Evolutionary conservation across 1,139 yeast genomes (phyloP).

Genomic region (Magnusiomyces fungicola): DNA sequence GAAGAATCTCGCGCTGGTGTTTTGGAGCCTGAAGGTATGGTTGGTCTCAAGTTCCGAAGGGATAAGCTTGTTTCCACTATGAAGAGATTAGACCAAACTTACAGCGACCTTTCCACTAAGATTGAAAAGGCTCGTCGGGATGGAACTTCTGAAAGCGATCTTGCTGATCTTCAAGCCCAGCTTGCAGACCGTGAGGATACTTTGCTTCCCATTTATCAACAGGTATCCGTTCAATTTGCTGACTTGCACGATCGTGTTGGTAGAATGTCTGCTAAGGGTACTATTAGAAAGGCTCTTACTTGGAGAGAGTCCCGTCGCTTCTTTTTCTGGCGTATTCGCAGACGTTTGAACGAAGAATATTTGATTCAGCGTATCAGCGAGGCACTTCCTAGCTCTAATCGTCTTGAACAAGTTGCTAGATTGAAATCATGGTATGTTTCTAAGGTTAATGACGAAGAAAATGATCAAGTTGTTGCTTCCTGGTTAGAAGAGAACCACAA

Average conservation of each 20-base stretch:
- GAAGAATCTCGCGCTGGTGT: conserved; percentile 97
- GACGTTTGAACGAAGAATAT: conserved; percentile 91
- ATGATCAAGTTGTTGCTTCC: conserved; percentile 71
- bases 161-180: conserved; percentile 55
- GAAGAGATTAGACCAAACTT: conserved; percentile 77
- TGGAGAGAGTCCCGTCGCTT: conserved; percentile 87
- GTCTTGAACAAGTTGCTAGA: conserved; percentile 80
- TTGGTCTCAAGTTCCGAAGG: conserved; percentile 93
- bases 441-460: conserved; percentile 56
- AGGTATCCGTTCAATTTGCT: conserved; percentile 91
- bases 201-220: conserved; percentile 82
- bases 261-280: conserved; percentile 94
- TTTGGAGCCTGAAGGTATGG: conserved; percentile 98
- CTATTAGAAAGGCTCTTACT: conserved; percentile 72
- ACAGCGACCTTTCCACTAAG: conserved; percentile 61
- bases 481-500: conserved; percentile 81
- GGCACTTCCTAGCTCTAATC: conserved; percentile 52
- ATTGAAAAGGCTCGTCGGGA: conserved; percentile 37
- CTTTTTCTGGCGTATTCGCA: conserved; percentile 98
- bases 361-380: conserved; percentile 67
- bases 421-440: conserved; percentile 80
- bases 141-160: conserved; percentile 52
- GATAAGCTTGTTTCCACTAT: conserved; percentile 84
- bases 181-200: conserved; percentile 71
- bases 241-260: conserved; percentile 96